phyloP scores from a whole-genome alignment of 345 rosid genomes.

The Moringa oleifera region DNA sequence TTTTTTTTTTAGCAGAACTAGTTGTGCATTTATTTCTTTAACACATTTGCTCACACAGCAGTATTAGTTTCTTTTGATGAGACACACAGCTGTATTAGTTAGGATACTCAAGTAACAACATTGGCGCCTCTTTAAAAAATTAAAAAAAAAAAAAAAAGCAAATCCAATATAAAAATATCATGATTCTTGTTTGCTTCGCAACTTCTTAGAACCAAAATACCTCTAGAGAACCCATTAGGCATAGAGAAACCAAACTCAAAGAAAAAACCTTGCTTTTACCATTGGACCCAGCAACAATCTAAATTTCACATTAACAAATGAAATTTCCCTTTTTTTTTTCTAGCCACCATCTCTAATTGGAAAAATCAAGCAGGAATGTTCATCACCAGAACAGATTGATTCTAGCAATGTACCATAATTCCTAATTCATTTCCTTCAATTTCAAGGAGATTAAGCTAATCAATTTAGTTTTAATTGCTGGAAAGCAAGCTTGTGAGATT shows the following conservation, averaged over 20 bases:
- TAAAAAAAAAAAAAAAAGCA: too few relatives aligned
- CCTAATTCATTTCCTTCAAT: neutral
- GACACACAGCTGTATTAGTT: neutral
- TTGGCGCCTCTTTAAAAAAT: too few relatives aligned
- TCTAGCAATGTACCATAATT: neutral
- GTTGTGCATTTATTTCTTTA: too few relatives aligned
- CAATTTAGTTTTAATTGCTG: too few relatives aligned
- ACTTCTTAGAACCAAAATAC: too few relatives aligned
- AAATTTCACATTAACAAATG: too few relatives aligned
- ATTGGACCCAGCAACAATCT: neutral
- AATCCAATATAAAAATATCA: too few relatives aligned
- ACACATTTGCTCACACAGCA: neutral
- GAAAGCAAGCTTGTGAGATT: neutral
- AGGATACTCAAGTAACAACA: neutral
- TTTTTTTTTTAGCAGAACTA: too few relatives aligned
- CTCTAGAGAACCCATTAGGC: neutral
- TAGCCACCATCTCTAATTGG: neutral
- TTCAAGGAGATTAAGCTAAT: slow-evolving; percentile 1
- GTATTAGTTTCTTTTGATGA: neutral
- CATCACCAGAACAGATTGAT: too few relatives aligned
- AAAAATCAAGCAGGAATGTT: neutral
- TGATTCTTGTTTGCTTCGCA: too few relatives aligned
- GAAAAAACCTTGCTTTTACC: neutral
- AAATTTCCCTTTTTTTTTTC: neutral
- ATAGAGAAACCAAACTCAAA: neutral